Base-by-base conservation (phyloP, 495 filamentous ascomycete genomes). In the Cudoniella acicularis region DNA sequence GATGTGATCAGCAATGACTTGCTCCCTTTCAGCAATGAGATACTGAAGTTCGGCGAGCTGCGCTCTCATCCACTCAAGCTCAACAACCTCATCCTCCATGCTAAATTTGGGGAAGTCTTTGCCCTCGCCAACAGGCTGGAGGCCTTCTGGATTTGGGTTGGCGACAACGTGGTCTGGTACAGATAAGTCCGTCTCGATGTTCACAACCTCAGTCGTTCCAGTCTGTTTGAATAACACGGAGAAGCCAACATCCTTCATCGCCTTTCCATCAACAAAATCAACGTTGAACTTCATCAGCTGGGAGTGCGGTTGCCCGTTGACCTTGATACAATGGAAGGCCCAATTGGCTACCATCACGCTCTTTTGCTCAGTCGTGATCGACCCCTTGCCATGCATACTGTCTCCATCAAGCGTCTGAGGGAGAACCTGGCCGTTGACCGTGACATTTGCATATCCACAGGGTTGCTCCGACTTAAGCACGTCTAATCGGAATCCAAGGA, bases 211-310 rank as follows among this genome's bases (percentile, higher is more conserved):
- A 46, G 76, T 67, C 0, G 65, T 67, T 4, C 69, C 73, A 51
- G 62, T 59, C 55, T 79, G 77, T 62, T 69, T 73, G 63, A 81
- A 79, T 25, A 75, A 75, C 20, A 75, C 58, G 1, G 74, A 69
- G 59, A 80, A 82, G 13, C 69, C 71, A 30, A 75, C 61, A 52
- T 72, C 68, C 17, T 70, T 46, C 45, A 72, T 55, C 22, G 66
- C 40, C 27, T 67, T 60, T 9, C 60, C 71, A 51, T 73, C 71
- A 18, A 78, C 49, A 10, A 64, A 72, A 26, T 75, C 60, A 36
- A 83, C 63, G n/a, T 67, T 60, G 25, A 83, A 68, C 10, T 69
- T 76, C 66, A 84, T 64, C 16, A 79, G 43, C 52, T 80, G 79
- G 24, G 70, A 72, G 18, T 75, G 64, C 16, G 74, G 70, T 49